Conservation (phyloP, 75 land plant species). For the Pinus tabuliformis region DNA sequence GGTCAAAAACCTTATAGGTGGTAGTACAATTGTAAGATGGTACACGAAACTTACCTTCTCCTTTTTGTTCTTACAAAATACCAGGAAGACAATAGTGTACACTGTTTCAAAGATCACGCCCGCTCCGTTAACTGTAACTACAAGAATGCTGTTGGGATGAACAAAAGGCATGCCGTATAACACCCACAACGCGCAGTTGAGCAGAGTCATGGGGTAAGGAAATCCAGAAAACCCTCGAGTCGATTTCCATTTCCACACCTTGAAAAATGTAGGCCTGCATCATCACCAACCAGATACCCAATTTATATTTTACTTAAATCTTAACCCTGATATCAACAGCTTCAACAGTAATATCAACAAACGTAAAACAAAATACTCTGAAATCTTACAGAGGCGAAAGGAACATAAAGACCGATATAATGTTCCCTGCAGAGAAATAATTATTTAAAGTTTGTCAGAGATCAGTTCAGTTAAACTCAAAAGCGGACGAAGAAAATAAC, state of each 20-base stretch:
- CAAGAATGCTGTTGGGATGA: conserved; percentile 48
- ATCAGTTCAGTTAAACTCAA: too few species aligned
- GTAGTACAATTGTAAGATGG: too few species aligned
- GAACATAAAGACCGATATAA: too few species aligned
- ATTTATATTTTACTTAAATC: too few species aligned
- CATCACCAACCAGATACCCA: background rate
- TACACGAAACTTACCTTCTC: conserved; percentile 2
- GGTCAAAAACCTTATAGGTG: too few species aligned
- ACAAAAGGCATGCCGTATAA: conserved; percentile 74
- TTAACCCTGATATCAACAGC: too few species aligned
- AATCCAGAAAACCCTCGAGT: conserved; percentile 62
- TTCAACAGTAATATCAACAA: too few species aligned
- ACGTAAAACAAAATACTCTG: too few species aligned
- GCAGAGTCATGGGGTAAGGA: conserved; percentile 66
- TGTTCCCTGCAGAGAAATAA: too few species aligned
- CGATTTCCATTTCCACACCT: conserved; percentile 49
- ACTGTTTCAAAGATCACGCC: conserved; percentile 52
- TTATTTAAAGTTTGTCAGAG: too few species aligned
- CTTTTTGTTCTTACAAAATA: conserved; percentile 23
- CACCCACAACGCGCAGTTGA: conserved; percentile 80
- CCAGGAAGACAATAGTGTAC: conserved; percentile 50
- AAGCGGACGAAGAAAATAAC: too few species aligned
- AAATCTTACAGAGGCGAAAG: too few species aligned
- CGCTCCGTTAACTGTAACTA: conserved; percentile 66
- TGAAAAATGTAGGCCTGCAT: conserved; percentile 61